phyloP scores from a whole-genome alignment of 2,329 filamentous ascomycete species.

The Colletotrichum liriopes region DNA sequence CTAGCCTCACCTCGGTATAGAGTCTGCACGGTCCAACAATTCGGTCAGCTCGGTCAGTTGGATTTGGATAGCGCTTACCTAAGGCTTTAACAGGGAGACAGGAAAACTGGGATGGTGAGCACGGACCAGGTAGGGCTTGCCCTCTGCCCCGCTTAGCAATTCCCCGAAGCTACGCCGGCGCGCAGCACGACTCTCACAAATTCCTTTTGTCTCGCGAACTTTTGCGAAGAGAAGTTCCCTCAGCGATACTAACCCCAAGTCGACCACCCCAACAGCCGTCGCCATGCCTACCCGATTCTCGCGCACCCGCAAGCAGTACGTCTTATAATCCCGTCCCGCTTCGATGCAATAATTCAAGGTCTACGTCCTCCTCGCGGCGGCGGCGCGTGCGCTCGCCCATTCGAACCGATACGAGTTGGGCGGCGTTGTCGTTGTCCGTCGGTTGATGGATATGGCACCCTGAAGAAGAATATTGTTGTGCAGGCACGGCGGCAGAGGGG shows the following conservation, averaged over 20 bases:
- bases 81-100: background rate
- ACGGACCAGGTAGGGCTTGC: slow-evolving; percentile 57
- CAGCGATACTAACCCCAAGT: slow-evolving; percentile 56
- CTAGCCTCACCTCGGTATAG: background rate
- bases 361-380: slow-evolving; percentile 38
- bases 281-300: slow-evolving; percentile 76
- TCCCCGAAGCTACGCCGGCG: slow-evolving; percentile 50
- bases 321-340: slow-evolving; percentile 49
- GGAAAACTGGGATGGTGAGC: background rate
- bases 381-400: background rate
- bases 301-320: slow-evolving; percentile 86
- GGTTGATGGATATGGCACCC: slow-evolving; percentile 8
- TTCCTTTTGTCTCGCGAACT: slow-evolving; percentile 46
- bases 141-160: slow-evolving; percentile 57
- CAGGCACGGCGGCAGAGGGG: slow-evolving; percentile 16
- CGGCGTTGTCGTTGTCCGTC: slow-evolving; percentile 35
- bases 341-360: slow-evolving; percentile 18
- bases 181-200: slow-evolving; percentile 59
- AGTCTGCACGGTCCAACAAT: background rate
- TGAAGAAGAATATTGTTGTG: slow-evolving; percentile 19
- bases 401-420: slow-evolving; percentile 31
- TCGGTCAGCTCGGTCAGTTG: background rate
- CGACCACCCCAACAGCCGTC: slow-evolving; percentile 41
- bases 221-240: slow-evolving; percentile 52
- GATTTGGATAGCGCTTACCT: background rate